Evolutionary conservation across 129 eudicot species (phyloP).

Genomic region (Helianthus annuus): DNA sequence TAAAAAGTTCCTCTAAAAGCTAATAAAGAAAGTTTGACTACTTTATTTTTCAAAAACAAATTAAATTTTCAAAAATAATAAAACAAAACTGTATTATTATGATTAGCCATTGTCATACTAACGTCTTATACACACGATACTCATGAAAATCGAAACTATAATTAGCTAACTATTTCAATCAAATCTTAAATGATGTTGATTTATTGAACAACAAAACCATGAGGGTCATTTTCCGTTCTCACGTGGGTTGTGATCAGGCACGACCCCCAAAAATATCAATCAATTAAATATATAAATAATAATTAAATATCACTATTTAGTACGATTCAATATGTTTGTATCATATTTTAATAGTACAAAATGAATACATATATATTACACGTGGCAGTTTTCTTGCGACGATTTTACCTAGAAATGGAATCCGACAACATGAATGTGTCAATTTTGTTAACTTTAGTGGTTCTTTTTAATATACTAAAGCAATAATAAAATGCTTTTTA

Average conservation of each 20-base stretch:
- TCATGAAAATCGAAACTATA: background rate
- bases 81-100: too few species aligned
- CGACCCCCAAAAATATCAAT: slow-evolving; percentile 3
- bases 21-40: too few species aligned
- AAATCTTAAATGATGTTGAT: slow-evolving; percentile 29
- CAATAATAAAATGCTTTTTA: background rate
- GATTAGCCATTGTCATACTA: background rate
- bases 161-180: slow-evolving; percentile 12
- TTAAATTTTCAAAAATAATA: too few species aligned
- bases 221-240: slow-evolving; percentile 22
- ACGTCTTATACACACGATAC: background rate
- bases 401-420: slow-evolving; percentile 29
- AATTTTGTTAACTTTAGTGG: slow-evolving; percentile 10
- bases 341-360: slow-evolving; percentile 3
- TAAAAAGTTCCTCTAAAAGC: too few species aligned
- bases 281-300: background rate
- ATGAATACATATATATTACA: slow-evolving; percentile 17
- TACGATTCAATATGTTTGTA: slow-evolving; percentile 13
- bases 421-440: slow-evolving; percentile 37
- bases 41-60: too few species aligned
- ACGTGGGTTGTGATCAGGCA: slow-evolving; percentile 35
- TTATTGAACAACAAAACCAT: slow-evolving; percentile 29
- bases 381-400: slow-evolving; percentile 19
- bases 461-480: background rate
- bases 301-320: background rate